Evolutionary conservation across 345 rosid species (phyloP).

Genomic region (Sonneratia caseolaris): DNA sequence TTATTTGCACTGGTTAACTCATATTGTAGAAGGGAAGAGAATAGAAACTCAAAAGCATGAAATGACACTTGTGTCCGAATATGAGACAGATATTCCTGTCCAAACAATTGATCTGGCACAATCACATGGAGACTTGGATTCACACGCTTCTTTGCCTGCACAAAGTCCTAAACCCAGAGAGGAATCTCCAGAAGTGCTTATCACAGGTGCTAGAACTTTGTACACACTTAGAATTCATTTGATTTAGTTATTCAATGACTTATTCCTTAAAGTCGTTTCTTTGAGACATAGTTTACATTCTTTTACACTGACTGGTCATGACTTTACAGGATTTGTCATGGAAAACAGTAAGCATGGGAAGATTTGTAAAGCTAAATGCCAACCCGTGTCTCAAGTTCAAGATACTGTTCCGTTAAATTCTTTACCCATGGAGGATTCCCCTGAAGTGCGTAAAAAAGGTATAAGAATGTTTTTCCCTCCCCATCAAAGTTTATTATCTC

Average conservation of each 20-base stretch:
- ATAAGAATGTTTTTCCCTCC: neutral
- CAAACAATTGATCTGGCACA: neutral
- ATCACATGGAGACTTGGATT: neutral
- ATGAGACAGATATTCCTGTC: neutral
- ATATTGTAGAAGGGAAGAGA: neutral
- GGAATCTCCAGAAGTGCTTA: neutral
- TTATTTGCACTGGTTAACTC: neutral
- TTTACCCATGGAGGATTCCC: neutral
- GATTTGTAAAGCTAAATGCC: constrained; percentile 2
- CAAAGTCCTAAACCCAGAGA: neutral
- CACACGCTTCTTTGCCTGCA: neutral
- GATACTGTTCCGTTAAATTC: neutral
- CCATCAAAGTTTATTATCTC: neutral
- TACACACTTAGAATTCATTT: neutral
- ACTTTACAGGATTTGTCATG: neutral
- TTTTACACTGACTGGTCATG: neutral
- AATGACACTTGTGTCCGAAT: neutral
- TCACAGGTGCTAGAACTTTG: neutral
- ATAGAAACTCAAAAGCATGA: neutral
- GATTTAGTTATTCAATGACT: neutral
- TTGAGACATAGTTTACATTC: neutral
- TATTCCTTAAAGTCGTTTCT: neutral
- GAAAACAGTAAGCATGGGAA: neutral
- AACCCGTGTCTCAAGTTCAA: neutral
- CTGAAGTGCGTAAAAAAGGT: neutral